phyloP scores from a whole-genome alignment of 2,329 filamentous ascomycete genomes.

The Alternaria sp. region DNA sequence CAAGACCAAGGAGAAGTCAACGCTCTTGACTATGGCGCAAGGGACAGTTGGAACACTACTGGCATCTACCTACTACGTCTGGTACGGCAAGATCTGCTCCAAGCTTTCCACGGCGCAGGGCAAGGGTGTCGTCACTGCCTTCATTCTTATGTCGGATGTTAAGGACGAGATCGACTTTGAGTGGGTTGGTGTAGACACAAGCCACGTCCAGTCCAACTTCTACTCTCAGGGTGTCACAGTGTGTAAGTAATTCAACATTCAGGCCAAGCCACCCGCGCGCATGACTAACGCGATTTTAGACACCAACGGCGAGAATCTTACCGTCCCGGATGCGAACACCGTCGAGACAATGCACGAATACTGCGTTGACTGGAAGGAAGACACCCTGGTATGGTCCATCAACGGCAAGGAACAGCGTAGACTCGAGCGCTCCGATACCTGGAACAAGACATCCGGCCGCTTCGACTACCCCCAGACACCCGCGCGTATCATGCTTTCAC shows the following conservation, averaged over 20 bases:
- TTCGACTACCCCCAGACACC: conserved; percentile 93
- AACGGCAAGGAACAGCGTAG: conserved; percentile 80
- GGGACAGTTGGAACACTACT: conserved; percentile 86
- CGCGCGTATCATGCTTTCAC: conserved; percentile 85
- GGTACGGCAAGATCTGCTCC: conserved; percentile 93
- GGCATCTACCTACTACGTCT: conserved; percentile 85
- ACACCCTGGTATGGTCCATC: conserved; percentile 83
- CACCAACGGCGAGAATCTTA: conserved; percentile 75
- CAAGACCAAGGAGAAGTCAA: conserved; percentile 36
- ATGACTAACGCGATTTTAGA: conserved; percentile 59
- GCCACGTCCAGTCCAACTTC: conserved; percentile 87
- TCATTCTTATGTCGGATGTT: conserved; percentile 92
- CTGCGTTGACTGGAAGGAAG: conserved; percentile 90
- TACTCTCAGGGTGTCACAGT: conserved; percentile 94
- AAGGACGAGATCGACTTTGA: conserved; percentile 99
- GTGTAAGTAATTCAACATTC: conserved; percentile 65
- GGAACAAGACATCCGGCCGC: conserved; percentile 80
- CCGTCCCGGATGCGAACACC: conserved; percentile 65
- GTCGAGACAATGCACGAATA: conserved; percentile 83
- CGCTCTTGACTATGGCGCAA: conserved; percentile 88
- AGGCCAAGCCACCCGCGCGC: not conserved
- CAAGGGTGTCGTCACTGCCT: conserved; percentile 91
- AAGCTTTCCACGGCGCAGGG: conserved; percentile 84
- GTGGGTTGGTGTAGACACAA: conserved; percentile 82
- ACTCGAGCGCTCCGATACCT: conserved; percentile 78